Base-by-base conservation (phyloP, 2,329 filamentous ascomycete genomes). In the Hymenoscyphus fraxineus region DNA sequence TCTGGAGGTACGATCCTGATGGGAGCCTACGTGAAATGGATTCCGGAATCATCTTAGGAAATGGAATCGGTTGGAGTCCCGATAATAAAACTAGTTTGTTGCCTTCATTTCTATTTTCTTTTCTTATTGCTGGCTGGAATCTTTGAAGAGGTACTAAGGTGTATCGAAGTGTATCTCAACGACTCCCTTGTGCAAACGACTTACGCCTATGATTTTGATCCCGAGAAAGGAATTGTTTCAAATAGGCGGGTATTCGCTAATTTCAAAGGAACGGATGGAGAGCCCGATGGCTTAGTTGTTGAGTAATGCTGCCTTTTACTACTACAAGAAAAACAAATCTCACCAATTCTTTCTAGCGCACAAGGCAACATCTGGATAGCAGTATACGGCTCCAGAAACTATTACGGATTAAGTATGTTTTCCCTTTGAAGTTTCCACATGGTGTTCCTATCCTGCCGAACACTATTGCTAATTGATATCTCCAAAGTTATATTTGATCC, bases 331-430 rank as follows among this genome's bases (percentile, higher is more conserved):
- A 12, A n/a, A 7, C 4, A 10, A 10, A 3, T 51, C 1, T 51
- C 10, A 47, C 1, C 1, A 1, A 27, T 1, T 3, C 13, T 19
- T 44, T 16, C 59, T 47, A 76, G 73, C 32, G 73, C 72, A 1
- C 66, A 76, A 10, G 76, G 76, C 6, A 76, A 77, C 58, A 70
- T 77, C 9, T 77, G 75, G 75, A 75, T 76, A 58, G 74, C 75
- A 9, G 70, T 76, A 60, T 77, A 70, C 60, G 72, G 68, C 16
- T 51, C 44, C n/a, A 7, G 27, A 22, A 19, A 22, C 12, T 73
- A 72, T 2, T 67, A 72, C 61, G 68, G 73, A 5, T 69, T 77
- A 27, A 76, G 62, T 63, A 40, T 38, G 44, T 56, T 10, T 35
- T 27, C 15, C 16, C 6, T 51, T 51, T 22, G 9, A 51, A n/a